Evolutionary conservation across 345 rosid species (phyloP), one percentile per base, ranked within the genome.

Genomic region (Eucalyptus sp.): DNA sequence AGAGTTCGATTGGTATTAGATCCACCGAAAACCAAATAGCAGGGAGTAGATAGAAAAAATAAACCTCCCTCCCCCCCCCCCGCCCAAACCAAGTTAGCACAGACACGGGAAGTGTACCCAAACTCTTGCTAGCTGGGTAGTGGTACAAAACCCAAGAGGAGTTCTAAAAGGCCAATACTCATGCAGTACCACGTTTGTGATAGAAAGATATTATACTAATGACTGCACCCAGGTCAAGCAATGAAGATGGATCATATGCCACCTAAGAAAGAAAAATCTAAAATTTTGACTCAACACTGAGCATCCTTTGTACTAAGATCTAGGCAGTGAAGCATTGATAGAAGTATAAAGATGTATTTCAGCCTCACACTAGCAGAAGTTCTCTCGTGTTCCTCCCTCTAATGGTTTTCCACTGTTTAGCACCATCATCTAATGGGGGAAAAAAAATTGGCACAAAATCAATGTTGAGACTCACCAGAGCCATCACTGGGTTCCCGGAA

Each of bases 401-500:
- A 76, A 37, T 76, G 48, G 76, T 76, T 76, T 71, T 76, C 46
- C 27, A 76, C 48, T 37, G 46, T 76, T 37, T 76, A 76, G 48
- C 46, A 20, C 14, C 24, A 76, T 76, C 48, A 86, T n/a, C 64
- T 31, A 86, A 11, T 31, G 41, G 43, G 87, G 62, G 4, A 62
- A 86, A 86, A 14, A 18, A 86, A 16, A 51, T 86, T 88, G 68
- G 37, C 84, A 84, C 68, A 52, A 51, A 80, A 52, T 22, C 37
- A 43, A 13, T 8, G 24, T 10, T 1, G 27, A 87, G 91, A 93
- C 95, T 31, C 89, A 98, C 99, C 99, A 98, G 90, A 90, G 99
- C 90, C 99, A 98, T 98, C 87, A 97, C 96, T 80, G 99, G 98
- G 92, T 98, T 98, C 49, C 95, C 96, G 50, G 97, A 98, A 92